Base-by-base conservation (phyloP, 345 rosid genomes). In the Salix arbutifolia region DNA sequence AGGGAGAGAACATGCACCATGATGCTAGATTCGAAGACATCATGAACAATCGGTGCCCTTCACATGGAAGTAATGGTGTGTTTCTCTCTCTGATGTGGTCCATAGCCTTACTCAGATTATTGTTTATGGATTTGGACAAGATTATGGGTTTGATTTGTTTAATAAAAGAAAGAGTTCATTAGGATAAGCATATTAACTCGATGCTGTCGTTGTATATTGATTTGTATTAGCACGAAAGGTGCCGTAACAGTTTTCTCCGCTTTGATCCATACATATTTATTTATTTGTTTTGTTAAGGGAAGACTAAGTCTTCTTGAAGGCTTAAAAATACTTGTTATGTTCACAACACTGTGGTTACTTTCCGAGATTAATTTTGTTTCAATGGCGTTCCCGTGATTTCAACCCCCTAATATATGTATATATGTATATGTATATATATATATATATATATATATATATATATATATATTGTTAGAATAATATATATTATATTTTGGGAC, bases 1-100 rank as follows among this genome's bases (percentile, higher is more conserved):
- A 74, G 78, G 72, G 67, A 72, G 87, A 19, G 42, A 82, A 83
- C 91, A 85, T 86, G 89, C 80, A 77, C 66, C 67, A 70, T 65
- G 44, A 75, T 83, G 85, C 79, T 78, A 83, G 87, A 88, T 85
- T 88, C 89, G 65, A 85, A 83, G 79, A 78, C 48, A 80, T 73
- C 9, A 42, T 13, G 25, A 28, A 25, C 33, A 9, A 67, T 56
- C 12, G 79, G 81, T 80, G 87, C 79, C 77, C 76, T 70, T 84
- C 91, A 88, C 91, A 85, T 84, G 91, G 77, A 76, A 76, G 6
- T 44, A 46, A 53, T 65, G 52, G 28, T 74, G n/a, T 52, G 38
- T 60, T 26, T 53, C 67, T 46, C 75, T 53, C 84, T 67, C 35
- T 0, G 69, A 79, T 53, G 88, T 85, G 88, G 88, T 80, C 89